Base-by-base conservation (phyloP, 306 rosid genomes). In the Trifolium subterraneum region DNA sequence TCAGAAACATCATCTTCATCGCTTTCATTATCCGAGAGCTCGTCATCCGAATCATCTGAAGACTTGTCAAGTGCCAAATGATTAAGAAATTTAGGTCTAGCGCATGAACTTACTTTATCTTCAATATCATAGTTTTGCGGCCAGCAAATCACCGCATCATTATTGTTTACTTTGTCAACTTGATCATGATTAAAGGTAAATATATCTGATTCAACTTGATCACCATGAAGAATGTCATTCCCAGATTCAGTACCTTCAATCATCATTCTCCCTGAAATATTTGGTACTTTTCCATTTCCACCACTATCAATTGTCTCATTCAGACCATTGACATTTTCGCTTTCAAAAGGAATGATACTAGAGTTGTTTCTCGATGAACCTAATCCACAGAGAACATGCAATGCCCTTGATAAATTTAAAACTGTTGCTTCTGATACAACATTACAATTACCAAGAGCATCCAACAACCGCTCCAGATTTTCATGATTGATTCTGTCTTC, bases 351-450 rank as follows among this genome's bases (percentile, higher is more conserved):
- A 62, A 15, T 67, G 70, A 84, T 77, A 81, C 70, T 75, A n/a
- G 87, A 41, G 31, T 75, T 5, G 70, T 31, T 77, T 84, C 79
- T 77, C 0, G 75, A 72, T 56, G 70, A 54, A 56, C 59, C 82
- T 58, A 78, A 50, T 71, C 63, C 86, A 67, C 90, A 84, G 29
- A 88, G 88, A 73, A 35, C 41, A 39, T 74, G 91, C 83, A 90
- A 72, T n/a, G 91, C 83, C 68, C 70, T 88, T 23, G 84, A 73
- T 80, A 94, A 82, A 84, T 87, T 91, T 47, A 79, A 65, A 68
- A 90, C 81, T 0, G 98, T 89, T 78, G 92, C 79, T 84, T 94
- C 97, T 14, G 91, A 86, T 55, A 44, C 35, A 61, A 82, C 87
- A 10, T 86, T 79, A 52, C 91, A 86, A 65, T 78, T 51, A 31